Percentiles rank a stretch among this genome's conserved stretches.
Conservation (phyloP, 2,329 filamentous ascomycete species). For the Trichothecium sympodiale region DNA sequence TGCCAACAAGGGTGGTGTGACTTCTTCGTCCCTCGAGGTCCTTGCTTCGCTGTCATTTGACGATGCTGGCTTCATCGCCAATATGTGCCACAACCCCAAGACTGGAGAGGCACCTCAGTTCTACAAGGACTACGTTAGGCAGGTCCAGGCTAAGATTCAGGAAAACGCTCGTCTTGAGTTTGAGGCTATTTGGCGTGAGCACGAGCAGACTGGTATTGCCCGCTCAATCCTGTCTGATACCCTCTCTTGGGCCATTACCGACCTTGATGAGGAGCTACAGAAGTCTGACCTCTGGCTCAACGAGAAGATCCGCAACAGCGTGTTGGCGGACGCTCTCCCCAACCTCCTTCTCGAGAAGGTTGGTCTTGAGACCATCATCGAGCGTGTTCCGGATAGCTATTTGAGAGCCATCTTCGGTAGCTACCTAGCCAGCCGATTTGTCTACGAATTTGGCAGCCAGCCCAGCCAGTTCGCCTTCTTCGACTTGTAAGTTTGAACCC, state of each 20-base stretch:
- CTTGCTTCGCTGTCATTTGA: conserved; percentile 91
- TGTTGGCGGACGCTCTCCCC: conserved; percentile 78
- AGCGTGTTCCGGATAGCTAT: conserved; percentile 83
- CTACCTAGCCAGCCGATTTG: conserved; percentile 88
- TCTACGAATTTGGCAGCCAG: conserved; percentile 87
- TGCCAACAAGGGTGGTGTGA: conserved; percentile 97
- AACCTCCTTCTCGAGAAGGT: conserved; percentile 78
- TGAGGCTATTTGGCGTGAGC: conserved; percentile 95
- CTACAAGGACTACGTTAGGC: conserved; percentile 85
- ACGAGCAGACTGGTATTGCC: conserved; percentile 67
- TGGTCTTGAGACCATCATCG: conserved; percentile 76
- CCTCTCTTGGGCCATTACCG: conserved; percentile 87
- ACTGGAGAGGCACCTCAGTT: conserved; percentile 70
- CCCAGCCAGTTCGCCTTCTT: conserved; percentile 98
- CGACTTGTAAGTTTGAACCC: conserved; percentile 64
- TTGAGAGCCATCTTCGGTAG: conserved; percentile 92
- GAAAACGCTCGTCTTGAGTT: conserved; percentile 91
- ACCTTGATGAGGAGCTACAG: conserved; percentile 91
- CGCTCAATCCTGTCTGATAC: conserved; percentile 86
- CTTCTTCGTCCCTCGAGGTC: conserved; percentile 91
- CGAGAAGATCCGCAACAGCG: conserved; percentile 61
- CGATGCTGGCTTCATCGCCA: conserved; percentile 72
- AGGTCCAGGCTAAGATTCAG: conserved; percentile 83
- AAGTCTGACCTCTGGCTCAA: conserved; percentile 87
- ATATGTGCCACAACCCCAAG: conserved; percentile 77